Evolutionary conservation across 2,329 filamentous ascomycete genomes (phyloP), one percentile per base, ranked within the genome.

Genomic region (Epichloe sp.): DNA sequence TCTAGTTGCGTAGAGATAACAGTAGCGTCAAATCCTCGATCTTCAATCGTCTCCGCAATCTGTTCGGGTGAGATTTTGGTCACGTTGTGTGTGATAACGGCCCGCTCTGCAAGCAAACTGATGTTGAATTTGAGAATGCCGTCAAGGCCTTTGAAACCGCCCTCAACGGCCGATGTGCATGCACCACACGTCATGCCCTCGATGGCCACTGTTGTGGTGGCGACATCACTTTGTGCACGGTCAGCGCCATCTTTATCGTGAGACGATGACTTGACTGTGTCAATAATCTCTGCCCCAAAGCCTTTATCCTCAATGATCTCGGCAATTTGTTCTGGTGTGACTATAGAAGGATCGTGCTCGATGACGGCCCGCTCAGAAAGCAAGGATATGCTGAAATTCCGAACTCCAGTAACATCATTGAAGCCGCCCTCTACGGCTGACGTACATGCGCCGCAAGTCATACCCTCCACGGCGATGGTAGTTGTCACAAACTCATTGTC

Each of bases 101-200:
- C 91, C 54, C 91, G 82, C 66, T 97, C 93, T 4, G 93, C 94
- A 35, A 97, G 76, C 57, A 98, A 72, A 68, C 88, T 95, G 65
- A 98, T 94, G 63, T 95, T 95, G 73, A 97, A 95, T 57, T 89
- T 87, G 51, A 88, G 63, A 15, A 97, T 68, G 21, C 93, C 93
- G 10, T 86, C 80, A 2, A 91, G 68, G 55, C 78, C 79, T 57
- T 81, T 79, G 68, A 98, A 93, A 3, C 86, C 88, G 48, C 80
- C 77, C 62, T 96, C 87, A 2, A 97, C 82, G 5, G 91, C 89
- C 1, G 91, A 91, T 0, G 93, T 97, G 68, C 93, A 98, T 42
- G 93, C 88, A 21, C 91, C 91, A 63, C 93, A 97, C 1, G 93
- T 98, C 93, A 98, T 98, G 48, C 93, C 93, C 58, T 93, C 88